Percentiles rank a stretch among this genome's conserved stretches.
Conservation (phyloP, 441 rosid genomes). For the Euphorbia corollata region DNA sequence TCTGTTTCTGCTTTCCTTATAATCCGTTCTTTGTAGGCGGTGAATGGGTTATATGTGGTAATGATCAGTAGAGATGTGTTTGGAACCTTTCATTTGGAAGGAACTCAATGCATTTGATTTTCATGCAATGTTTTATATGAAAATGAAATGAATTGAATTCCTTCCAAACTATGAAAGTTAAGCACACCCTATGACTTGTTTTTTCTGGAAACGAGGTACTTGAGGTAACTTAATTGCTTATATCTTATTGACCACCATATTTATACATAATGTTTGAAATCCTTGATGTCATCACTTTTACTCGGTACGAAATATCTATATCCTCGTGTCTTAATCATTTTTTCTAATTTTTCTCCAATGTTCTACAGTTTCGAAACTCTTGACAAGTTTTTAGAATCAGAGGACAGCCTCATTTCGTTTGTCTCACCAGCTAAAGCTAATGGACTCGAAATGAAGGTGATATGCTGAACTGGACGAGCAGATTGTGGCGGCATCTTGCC, state of each 20-base stretch:
- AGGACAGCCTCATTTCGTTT: neutral
- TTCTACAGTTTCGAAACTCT: neutral
- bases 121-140: too few relatives aligned
- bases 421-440: slow-evolving; percentile 74
- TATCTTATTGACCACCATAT: neutral
- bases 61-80: neutral
- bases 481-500: slow-evolving; percentile 58
- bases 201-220: neutral
- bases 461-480: slow-evolving; percentile 44
- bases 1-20: neutral
- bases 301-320: too few relatives aligned
- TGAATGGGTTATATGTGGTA: neutral
- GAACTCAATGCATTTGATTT: too few relatives aligned
- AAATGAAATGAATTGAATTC: too few relatives aligned
- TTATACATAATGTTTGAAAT: neutral
- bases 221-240: neutral
- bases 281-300: neutral
- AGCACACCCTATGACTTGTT: too few relatives aligned
- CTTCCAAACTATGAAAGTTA: too few relatives aligned
- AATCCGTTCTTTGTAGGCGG: neutral
- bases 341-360: too few relatives aligned
- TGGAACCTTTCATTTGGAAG: too few relatives aligned
- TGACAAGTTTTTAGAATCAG: neutral
- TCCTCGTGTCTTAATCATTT: too few relatives aligned
- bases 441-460: slow-evolving; percentile 63